Conservation (phyloP, 2,329 filamentous ascomycete species). For the Berkeleyomyces basicola region DNA sequence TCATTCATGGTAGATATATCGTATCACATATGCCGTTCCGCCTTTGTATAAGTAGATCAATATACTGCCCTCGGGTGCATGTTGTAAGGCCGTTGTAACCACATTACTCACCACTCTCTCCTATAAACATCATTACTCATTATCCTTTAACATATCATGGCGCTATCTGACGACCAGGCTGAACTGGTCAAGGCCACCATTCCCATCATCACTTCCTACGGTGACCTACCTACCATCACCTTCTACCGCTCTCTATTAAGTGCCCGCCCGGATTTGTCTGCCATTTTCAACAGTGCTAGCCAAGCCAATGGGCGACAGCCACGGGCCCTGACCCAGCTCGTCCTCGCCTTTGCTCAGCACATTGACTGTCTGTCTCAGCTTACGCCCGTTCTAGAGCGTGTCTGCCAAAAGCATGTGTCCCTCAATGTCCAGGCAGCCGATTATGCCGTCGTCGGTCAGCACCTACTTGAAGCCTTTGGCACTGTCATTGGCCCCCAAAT, state of each 20-base stretch:
- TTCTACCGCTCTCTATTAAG: slow-evolving; percentile 57
- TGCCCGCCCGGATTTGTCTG: slow-evolving; percentile 47
- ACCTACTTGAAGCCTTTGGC: slow-evolving; percentile 51
- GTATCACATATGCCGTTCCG: no score
- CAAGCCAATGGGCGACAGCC: slow-evolving; percentile 53
- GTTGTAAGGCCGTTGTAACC: no score
- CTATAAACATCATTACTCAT: no score
- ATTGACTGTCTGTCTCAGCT: slow-evolving; percentile 53
- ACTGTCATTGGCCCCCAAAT: slow-evolving; percentile 46
- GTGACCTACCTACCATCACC: slow-evolving; percentile 48
- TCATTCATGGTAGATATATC: no score
- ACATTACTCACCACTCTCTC: no score
- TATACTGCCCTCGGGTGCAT: no score
- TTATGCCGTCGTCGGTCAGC: slow-evolving; percentile 52
- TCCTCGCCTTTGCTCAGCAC: slow-evolving; percentile 56
- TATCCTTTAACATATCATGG: slow-evolving; percentile 19
- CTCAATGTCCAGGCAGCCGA: slow-evolving; percentile 53
- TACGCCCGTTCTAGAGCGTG: slow-evolving; percentile 41
- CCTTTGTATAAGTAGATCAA: no score
- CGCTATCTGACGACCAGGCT: slow-evolving; percentile 47
- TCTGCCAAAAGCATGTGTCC: slow-evolving; percentile 60
- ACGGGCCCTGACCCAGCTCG: slow-evolving; percentile 48
- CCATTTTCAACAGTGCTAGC: slow-evolving; percentile 54
- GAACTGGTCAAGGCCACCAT: slow-evolving; percentile 61
- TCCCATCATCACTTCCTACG: slow-evolving; percentile 53